Evolutionary conservation across 2,329 filamentous ascomycete genomes (phyloP), one percentile per base, ranked within the genome.

Genomic region (Pseudogymnoascus sp.): DNA sequence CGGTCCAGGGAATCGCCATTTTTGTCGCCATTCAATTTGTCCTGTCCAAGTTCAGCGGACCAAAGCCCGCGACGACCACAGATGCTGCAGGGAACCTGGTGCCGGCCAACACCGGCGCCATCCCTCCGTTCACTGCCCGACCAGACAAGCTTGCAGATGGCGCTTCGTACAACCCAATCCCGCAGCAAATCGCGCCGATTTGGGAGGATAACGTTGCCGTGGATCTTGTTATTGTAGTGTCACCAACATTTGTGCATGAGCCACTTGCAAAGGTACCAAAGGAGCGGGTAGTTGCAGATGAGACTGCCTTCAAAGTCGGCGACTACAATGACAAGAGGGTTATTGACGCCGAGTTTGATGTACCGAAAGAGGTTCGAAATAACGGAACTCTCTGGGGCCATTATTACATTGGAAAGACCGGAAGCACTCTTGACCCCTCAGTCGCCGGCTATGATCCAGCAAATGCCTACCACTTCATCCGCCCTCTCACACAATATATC

Each of bases 361-460:
- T 97, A 3, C 93, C 94, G 2, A 79, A 80, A 64, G 80, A 84
- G 41, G 92, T 96, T 0, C 92, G 97, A 78, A 82, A 92, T 67
- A 97, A 97, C 72, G 92, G 90, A 35, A 97, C 93, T 1, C 82
- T 99, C 8, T 97, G 90, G 86, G 93, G 90, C 2, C 94, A 99
- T 74, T 95, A 97, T 75, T 96, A 92, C 69, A 79, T 97, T 63
- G 90, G 86, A 9, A 83, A 96, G 66, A 77, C 86, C 8, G 93
- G 92, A 60, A 83, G 84, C 63, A 80, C 83, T 61, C 77, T 96
- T 33, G 93, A 97, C 70, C 93, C 93, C 2, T 81, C 81, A 8
- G 81, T 84, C 61, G 78, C 85, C 0, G 81, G 80, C 62, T 99
- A 90, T 73, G 89, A 95, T 72, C 77, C 85, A 0, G 81, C 82